These are phyloP conservation scores for Ascochyta fabae DNA, from an alignment of 2,329 filamentous ascomycete species.

Conservation along the genomic window DNA sequence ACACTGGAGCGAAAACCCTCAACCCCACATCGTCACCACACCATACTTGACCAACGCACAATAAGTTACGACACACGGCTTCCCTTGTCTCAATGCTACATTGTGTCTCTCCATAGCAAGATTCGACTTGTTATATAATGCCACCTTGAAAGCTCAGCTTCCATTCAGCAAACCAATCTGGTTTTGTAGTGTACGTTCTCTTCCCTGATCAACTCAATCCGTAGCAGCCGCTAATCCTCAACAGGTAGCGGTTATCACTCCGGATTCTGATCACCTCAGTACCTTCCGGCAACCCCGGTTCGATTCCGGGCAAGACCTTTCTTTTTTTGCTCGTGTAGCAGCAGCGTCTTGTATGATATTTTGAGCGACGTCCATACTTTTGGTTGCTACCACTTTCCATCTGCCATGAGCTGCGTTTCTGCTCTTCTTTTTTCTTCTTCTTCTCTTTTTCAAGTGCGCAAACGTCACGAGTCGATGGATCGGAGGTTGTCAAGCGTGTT, in stretches of 20 bases:
- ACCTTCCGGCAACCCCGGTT: constrained; percentile 21
- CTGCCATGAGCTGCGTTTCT: too few species aligned
- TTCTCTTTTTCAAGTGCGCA: neutral
- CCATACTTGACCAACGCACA: too few species aligned
- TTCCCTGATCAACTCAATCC: constrained; percentile 8
- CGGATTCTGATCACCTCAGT: constrained; percentile 22
- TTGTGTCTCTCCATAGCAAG: too few species aligned
- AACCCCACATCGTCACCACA: neutral
- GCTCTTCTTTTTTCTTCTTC: neutral
- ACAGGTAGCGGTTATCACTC: constrained; percentile 22
- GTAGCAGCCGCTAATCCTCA: neutral
- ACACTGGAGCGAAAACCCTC: neutral
- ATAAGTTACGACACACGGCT: too few species aligned
- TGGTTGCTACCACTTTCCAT: too few species aligned
- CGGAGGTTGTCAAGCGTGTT: neutral
- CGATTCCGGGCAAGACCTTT: constrained; percentile 23
- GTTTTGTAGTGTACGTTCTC: constrained; percentile 17
- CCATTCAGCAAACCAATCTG: constrained; percentile 4
- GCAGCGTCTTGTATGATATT: too few species aligned
- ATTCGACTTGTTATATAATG: neutral
- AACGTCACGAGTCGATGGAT: neutral
- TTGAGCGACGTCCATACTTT: too few species aligned
- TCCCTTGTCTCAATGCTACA: too few species aligned
- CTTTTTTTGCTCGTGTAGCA: neutral
- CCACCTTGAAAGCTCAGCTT: neutral